phyloP scores from a whole-genome alignment of 2,329 filamentous ascomycete species.

The Fusarium camptoceras region DNA sequence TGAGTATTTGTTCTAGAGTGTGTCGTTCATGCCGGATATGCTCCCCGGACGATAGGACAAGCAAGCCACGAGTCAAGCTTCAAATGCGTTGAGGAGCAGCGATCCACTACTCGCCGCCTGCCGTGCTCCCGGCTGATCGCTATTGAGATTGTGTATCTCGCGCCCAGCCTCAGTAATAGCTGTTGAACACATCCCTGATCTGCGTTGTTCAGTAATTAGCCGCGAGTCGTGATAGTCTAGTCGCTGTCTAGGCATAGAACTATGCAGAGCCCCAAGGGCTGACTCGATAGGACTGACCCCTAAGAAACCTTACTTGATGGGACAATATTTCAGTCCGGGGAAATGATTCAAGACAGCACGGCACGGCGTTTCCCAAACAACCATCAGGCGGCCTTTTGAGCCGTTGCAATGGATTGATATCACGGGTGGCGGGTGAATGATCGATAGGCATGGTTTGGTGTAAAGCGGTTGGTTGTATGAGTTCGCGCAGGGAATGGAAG shows the following conservation, averaged over 20 bases:
- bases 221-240: slow-evolving; percentile 20
- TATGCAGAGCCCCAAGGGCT: slow-evolving; percentile 23
- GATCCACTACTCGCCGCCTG: slow-evolving; percentile 28
- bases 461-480: neutral
- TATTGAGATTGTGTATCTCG: slow-evolving; percentile 34
- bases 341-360: slow-evolving; percentile 31
- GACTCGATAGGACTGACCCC: slow-evolving; percentile 18
- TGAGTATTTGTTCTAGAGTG: slow-evolving; percentile 33
- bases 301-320: slow-evolving; percentile 9
- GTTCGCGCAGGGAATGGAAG: neutral
- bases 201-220: slow-evolving; percentile 26
- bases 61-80: slow-evolving; percentile 41
- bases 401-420: neutral
- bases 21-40: slow-evolving; percentile 38
- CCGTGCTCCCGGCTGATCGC: slow-evolving; percentile 36
- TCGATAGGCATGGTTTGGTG: neutral
- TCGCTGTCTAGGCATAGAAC: slow-evolving; percentile 3
- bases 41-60: slow-evolving; percentile 35
- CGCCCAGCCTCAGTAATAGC: slow-evolving; percentile 10
- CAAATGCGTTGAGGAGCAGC: slow-evolving; percentile 13
- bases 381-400: slow-evolving; percentile 16
- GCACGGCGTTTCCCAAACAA: slow-evolving; percentile 37
- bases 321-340: slow-evolving; percentile 35
- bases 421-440: neutral
- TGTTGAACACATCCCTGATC: slow-evolving; percentile 24